These are phyloP conservation scores for Paspalum vaginatum DNA, from an alignment of 176 grass and related monocot genomes.

Conservation along the genomic window DNA sequence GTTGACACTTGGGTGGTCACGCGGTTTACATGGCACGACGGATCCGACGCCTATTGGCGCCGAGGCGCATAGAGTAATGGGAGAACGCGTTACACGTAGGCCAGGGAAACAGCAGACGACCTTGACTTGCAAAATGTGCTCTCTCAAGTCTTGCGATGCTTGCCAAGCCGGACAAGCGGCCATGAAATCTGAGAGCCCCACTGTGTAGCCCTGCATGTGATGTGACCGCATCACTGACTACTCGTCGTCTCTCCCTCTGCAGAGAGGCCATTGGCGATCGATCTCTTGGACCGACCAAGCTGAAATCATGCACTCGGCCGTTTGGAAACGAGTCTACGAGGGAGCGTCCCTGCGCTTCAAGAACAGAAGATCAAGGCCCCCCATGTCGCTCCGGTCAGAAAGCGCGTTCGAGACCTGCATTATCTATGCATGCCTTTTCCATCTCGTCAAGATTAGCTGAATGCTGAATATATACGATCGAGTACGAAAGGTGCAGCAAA, in stretches of 20 bases:
- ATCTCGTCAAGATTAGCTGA: constrained; percentile 32
- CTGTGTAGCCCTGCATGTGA: constrained; percentile 37
- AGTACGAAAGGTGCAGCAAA: neutral
- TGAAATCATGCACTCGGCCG: neutral
- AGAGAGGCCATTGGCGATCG: no score
- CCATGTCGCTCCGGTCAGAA: constrained; percentile 18
- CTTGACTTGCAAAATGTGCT: constrained; percentile 35
- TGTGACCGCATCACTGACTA: neutral
- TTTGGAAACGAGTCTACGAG: neutral
- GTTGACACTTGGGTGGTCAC: constrained; percentile 26
- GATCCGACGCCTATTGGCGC: constrained; percentile 2
- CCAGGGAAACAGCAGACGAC: constrained; percentile 12
- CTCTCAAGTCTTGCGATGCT: constrained; percentile 23
- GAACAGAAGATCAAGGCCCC: constrained; percentile 36
- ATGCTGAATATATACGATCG: no score
- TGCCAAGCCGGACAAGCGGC: neutral
- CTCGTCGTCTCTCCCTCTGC: no score
- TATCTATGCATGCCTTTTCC: neutral
- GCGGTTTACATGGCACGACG: constrained; percentile 51
- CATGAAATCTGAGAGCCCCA: neutral
- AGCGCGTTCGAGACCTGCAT: constrained; percentile 32
- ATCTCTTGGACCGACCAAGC: neutral
- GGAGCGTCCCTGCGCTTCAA: neutral
- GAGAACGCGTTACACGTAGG: constrained; percentile 58
- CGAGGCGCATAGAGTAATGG: neutral